These are phyloP conservation scores for Trichophyton schoenleinii DNA, from an alignment of 2,329 filamentous ascomycete species.

Conservation along the genomic window DNA sequence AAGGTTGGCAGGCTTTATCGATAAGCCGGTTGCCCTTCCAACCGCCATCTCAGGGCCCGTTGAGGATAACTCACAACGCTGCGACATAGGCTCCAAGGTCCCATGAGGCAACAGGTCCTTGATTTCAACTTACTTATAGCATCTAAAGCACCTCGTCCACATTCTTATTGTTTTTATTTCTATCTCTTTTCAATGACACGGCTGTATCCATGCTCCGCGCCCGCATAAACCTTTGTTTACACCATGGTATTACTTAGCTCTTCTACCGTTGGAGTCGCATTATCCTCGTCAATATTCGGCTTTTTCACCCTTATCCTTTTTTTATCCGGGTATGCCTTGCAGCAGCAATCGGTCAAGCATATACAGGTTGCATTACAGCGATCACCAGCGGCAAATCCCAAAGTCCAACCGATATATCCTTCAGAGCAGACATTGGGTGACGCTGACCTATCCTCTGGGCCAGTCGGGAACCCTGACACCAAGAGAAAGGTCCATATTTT, in stretches of 20 bases:
- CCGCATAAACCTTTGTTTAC: neutral
- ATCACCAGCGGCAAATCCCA: neutral
- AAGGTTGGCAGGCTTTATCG: slow-evolving; percentile 20
- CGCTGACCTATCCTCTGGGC: neutral
- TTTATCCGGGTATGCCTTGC: slow-evolving; percentile 72
- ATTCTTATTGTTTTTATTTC: neutral
- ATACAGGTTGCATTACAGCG: slow-evolving; percentile 41
- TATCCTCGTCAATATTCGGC: slow-evolving; percentile 45
- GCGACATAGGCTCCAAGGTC: neutral
- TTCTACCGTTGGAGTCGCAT: slow-evolving; percentile 32
- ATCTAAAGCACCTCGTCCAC: neutral
- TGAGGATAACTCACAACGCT: neutral
- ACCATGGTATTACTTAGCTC: slow-evolving; percentile 36
- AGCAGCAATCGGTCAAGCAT: slow-evolving; percentile 70
- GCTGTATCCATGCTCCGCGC: neutral
- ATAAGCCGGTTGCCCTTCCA: slow-evolving; percentile 26
- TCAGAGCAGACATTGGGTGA: neutral
- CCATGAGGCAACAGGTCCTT: neutral
- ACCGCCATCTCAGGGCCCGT: slow-evolving; percentile 9
- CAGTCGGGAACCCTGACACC: neutral
- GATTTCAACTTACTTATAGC: neutral
- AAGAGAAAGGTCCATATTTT: neutral
- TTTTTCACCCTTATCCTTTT: slow-evolving; percentile 73
- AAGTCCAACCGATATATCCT: neutral
- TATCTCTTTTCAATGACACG: neutral